Base-by-base conservation (phyloP, 2,329 filamentous ascomycete species). In the Cryphonectria radicalis region DNA sequence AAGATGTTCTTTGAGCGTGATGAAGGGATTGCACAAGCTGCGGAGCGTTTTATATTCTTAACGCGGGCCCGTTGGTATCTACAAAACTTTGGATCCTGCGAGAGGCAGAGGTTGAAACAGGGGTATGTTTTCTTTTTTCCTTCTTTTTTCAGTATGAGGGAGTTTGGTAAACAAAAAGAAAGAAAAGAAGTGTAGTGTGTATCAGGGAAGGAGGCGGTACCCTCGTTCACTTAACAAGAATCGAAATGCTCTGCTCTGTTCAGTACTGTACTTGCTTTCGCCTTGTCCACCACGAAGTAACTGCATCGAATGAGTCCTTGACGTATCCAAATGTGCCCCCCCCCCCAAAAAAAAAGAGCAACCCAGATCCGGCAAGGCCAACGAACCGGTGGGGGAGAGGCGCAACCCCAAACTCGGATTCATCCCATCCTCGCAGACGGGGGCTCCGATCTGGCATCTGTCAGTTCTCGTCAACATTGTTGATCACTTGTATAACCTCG, bases 11-110 rank as follows among this genome's bases (percentile, higher is more conserved):
- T 28, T 60, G 53, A 59, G 37, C 42, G 25, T 67, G 53, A 60
- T 46, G 66, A 46, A 57, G 19, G 66, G 66, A 43, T 22, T 67
- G 17, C 66, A 46, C n/a, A 67, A 40, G 32, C 28, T 59, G 11
- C n/a, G 46, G 35, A 67, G 66, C 66, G 66, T 67, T 67, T n/a
- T 13, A 35, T 67, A 53, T 62, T 35, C 32, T 59, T 59, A 22
- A 22, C 19, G 32, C 53, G 32, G 66, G 46, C 37, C n/a, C 13
- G n/a, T 22, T 67, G n/a, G 19, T 43, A 14, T 43, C n/a, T 59
- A 25, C n/a, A 37, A 50, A 53, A 14, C 17, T 65, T 65, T 46
- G 25, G 17, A 17, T 53, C 25, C 37, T 67, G 14, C 57, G 65
- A 59, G 32, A 53, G 37, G 40, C 40, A 50, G 50, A 4, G 14